Conservation (phyloP, 2,329 filamentous ascomycete species). For the Curvularia verruculosa region DNA sequence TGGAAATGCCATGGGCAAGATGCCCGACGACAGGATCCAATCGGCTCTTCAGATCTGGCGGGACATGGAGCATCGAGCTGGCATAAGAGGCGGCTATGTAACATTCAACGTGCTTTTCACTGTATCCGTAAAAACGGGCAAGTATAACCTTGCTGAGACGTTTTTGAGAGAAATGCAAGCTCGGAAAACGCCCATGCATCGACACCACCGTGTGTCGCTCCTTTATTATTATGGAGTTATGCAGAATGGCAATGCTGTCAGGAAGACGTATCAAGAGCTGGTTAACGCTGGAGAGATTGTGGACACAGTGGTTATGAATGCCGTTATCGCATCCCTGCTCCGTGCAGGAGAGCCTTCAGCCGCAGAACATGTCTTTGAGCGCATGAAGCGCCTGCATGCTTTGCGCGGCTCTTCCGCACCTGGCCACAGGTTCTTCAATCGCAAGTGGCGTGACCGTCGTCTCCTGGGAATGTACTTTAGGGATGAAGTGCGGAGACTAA, state of each 20-base stretch:
- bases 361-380: conserved; percentile 79
- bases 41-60: conserved; percentile 79
- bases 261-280: conserved; percentile 79
- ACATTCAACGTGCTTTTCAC: conserved; percentile 96
- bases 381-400: conserved; percentile 74
- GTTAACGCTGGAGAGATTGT: conserved; percentile 86
- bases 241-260: conserved; percentile 73
- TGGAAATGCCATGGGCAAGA: conserved; percentile 68
- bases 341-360: conserved; percentile 75
- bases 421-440: conserved; percentile 38
- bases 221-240: conserved; percentile 84
- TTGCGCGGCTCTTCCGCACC: conserved; percentile 38
- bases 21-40: conserved; percentile 66
- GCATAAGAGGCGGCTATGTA: conserved; percentile 70
- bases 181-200: conserved; percentile 71
- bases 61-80: conserved; percentile 81
- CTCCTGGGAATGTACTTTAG: conserved; percentile 57
- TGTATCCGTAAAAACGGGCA: conserved; percentile 81
- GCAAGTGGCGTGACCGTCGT: conserved; percentile 52
- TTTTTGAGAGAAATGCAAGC: conserved; percentile 79
- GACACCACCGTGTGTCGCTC: conserved; percentile 79
- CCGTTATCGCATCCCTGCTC: conserved; percentile 79
- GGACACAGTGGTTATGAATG: conserved; percentile 85
- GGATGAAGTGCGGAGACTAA: conserved; percentile 51
- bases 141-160: conserved; percentile 82